Conservation (phyloP, 2,329 filamentous ascomycete genomes). For the Dichotomopilus funicola region DNA sequence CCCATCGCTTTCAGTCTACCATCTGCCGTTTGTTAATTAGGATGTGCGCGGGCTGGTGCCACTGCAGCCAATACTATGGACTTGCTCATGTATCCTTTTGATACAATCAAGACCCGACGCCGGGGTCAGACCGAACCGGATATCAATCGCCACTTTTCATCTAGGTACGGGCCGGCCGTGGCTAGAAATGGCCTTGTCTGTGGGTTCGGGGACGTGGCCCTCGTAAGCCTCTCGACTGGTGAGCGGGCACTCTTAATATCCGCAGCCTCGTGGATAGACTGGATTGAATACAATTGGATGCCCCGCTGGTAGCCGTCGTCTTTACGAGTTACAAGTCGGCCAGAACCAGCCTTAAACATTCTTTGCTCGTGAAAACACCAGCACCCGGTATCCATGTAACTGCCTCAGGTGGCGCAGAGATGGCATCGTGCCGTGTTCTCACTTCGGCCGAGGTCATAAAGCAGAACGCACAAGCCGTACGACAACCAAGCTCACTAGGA, state of each 20-base stretch:
- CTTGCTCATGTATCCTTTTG: slow-evolving; percentile 77
- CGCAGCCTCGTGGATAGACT: not conserved
- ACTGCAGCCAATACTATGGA: slow-evolving; percentile 82
- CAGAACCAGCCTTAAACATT: slow-evolving; percentile 54
- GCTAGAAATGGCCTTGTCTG: slow-evolving; percentile 73
- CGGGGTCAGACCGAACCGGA: slow-evolving; percentile 71
- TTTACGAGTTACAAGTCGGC: slow-evolving; percentile 83
- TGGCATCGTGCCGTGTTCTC: slow-evolving; percentile 78
- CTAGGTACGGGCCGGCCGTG: slow-evolving; percentile 44
- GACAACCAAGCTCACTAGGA: slow-evolving; percentile 22
- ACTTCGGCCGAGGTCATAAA: slow-evolving; percentile 89
- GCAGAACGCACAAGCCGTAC: slow-evolving; percentile 84
- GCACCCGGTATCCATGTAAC: slow-evolving; percentile 63
- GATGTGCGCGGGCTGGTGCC: slow-evolving; percentile 61
- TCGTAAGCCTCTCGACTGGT: slow-evolving; percentile 87
- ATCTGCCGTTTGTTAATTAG: not conserved
- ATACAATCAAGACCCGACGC: slow-evolving; percentile 81
- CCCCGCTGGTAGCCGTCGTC: slow-evolving; percentile 64
- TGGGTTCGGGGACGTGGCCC: slow-evolving; percentile 74
- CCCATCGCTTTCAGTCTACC: not conserved
- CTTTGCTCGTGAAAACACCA: slow-evolving; percentile 48
- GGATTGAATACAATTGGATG: not conserved
- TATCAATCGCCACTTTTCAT: slow-evolving; percentile 54
- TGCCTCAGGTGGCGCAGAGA: slow-evolving; percentile 70
- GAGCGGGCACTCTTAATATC: slow-evolving; percentile 16